Percentiles rank a stretch among this genome's conserved stretches.
Conservation (phyloP, 2,329 filamentous ascomycete species). For the Hysterium pulicare region DNA sequence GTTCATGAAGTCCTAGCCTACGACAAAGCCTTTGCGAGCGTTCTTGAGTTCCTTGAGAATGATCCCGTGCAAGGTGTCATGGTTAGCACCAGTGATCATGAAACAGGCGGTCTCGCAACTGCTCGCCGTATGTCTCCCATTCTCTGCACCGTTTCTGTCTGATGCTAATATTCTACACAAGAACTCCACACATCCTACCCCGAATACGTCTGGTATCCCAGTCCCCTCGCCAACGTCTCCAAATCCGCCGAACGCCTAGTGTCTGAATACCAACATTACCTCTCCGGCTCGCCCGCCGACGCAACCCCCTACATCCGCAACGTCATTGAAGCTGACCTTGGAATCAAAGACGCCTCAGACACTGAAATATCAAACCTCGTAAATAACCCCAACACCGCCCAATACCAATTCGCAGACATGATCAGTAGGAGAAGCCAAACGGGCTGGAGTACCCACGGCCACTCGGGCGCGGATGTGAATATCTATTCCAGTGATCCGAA, state of each 20-base stretch:
- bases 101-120: slow-evolving; percentile 83
- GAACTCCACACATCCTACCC: slow-evolving; percentile 62
- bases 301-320: slow-evolving; percentile 61
- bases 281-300: slow-evolving; percentile 42
- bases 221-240: slow-evolving; percentile 75
- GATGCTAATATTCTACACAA: slow-evolving; percentile 14
- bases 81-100: slow-evolving; percentile 90
- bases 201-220: slow-evolving; percentile 76
- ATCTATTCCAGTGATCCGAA: slow-evolving; percentile 79
- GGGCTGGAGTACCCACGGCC: slow-evolving; percentile 92
- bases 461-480: slow-evolving; percentile 88
- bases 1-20: slow-evolving; percentile 90
- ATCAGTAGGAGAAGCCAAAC: slow-evolving; percentile 83
- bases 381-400: slow-evolving; percentile 53
- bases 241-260: slow-evolving; percentile 70
- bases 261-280: slow-evolving; percentile 58
- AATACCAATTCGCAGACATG: slow-evolving; percentile 73
- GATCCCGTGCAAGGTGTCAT: slow-evolving; percentile 73
- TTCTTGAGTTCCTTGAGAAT: slow-evolving; percentile 78
- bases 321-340: slow-evolving; percentile 68
- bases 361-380: slow-evolving; percentile 68
- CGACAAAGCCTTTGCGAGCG: slow-evolving; percentile 77
- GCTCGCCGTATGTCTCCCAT: slow-evolving; percentile 63
- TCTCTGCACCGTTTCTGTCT: not conserved
- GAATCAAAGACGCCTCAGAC: slow-evolving; percentile 69